Conservation (phyloP, 164 flowering plant species). For the Nelumbo lutea region DNA sequence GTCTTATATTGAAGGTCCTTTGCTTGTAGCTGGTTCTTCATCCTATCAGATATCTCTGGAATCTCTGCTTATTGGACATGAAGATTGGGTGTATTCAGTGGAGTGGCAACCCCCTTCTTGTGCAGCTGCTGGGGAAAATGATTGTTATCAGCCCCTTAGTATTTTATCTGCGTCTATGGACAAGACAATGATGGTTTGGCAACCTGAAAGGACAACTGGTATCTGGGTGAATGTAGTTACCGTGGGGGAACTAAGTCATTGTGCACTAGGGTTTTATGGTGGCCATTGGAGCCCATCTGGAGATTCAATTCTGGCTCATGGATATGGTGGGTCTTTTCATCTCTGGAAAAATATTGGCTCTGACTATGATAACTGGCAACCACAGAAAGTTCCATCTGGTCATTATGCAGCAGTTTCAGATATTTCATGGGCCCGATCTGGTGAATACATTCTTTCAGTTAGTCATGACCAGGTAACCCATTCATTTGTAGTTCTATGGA, state of each 20-base stretch:
- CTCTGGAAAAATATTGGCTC: slow-evolving; percentile 83
- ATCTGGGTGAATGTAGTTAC: slow-evolving; percentile 96
- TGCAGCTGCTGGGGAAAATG: slow-evolving; percentile 28
- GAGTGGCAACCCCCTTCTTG: slow-evolving; percentile 81
- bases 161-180: slow-evolving; percentile 97
- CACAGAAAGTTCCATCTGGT: slow-evolving; percentile 94
- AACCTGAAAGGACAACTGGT: slow-evolving; percentile 90
- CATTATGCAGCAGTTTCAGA: slow-evolving; percentile 84
- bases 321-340: slow-evolving; percentile 97
- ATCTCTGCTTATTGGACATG: slow-evolving; percentile 92
- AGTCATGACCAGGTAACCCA: slow-evolving; percentile 89
- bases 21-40: slow-evolving; percentile 49
- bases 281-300: slow-evolving; percentile 91
- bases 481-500: background rate
- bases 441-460: slow-evolving; percentile 75
- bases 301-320: slow-evolving; percentile 82
- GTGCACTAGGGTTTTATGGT: slow-evolving; percentile 96
- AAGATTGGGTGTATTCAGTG: slow-evolving; percentile 99
- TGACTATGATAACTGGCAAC: slow-evolving; percentile 73
- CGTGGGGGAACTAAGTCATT: slow-evolving; percentile 95
- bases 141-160: slow-evolving; percentile 62
- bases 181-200: slow-evolving; percentile 99
- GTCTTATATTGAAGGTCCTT: slow-evolving; percentile 89
- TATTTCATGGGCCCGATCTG: slow-evolving; percentile 69
- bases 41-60: slow-evolving; percentile 85